phyloP scores from a whole-genome alignment of 768 basidiomycete species.

The Panaeolus cyanescens region DNA sequence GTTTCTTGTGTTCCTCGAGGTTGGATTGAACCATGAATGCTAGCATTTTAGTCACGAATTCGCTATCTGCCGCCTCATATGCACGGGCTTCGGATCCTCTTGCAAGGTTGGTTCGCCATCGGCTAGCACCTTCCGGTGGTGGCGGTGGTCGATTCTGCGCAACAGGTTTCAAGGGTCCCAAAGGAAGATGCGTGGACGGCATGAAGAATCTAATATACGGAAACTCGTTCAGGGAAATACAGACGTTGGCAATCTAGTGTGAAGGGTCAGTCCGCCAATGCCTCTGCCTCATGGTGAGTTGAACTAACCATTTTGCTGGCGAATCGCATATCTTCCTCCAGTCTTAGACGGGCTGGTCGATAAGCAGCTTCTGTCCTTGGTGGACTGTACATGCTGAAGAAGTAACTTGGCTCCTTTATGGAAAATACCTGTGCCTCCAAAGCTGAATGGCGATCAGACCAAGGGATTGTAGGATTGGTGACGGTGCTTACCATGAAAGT shows the following conservation, averaged over 20 bases:
- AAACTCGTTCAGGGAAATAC: slow-evolving; percentile 88
- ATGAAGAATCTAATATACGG: slow-evolving; percentile 93
- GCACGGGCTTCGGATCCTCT: slow-evolving; percentile 70
- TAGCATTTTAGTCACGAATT: slow-evolving; percentile 78
- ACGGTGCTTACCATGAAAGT: slow-evolving; percentile 80
- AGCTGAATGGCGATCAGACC: slow-evolving; percentile 45
- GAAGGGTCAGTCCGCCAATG: neutral
- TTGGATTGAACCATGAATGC: slow-evolving; percentile 84
- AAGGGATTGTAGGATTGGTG: neutral
- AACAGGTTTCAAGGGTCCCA: slow-evolving; percentile 80
- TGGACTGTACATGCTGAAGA: slow-evolving; percentile 90
- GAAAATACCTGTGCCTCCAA: slow-evolving; percentile 87
- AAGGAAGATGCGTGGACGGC: slow-evolving; percentile 77
- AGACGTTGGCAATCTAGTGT: slow-evolving; percentile 79
- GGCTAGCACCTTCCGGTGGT: slow-evolving; percentile 59
- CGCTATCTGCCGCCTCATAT: slow-evolving; percentile 69
- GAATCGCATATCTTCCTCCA: slow-evolving; percentile 87
- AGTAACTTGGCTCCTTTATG: slow-evolving; percentile 71
- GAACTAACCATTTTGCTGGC: slow-evolving; percentile 63
- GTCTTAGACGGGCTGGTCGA: slow-evolving; percentile 66
- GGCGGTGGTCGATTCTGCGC: slow-evolving; percentile 65
- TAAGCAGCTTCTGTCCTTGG: slow-evolving; percentile 71
- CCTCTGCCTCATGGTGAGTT: neutral
- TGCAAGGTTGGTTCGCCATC: slow-evolving; percentile 84
- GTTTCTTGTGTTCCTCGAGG: slow-evolving; percentile 85